A percentile compares a stretch with the other conserved stretches of the same genome.
Evolutionary conservation across 345 rosid species (phyloP).

Genomic region (Hibiscus syriacus): DNA sequence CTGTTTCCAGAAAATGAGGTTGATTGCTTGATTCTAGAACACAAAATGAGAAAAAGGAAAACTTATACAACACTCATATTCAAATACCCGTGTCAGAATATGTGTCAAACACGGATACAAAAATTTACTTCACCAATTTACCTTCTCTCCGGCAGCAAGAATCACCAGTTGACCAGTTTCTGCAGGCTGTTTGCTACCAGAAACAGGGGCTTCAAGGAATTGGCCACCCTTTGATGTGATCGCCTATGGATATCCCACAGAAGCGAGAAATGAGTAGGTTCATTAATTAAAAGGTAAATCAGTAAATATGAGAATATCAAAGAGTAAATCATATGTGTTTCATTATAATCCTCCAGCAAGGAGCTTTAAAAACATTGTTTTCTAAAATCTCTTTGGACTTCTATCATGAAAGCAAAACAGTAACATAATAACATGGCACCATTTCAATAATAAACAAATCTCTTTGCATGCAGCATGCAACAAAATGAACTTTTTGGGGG

Average conservation of each 20-base stretch:
- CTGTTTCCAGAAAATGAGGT: background rate
- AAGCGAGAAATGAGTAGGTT: background rate
- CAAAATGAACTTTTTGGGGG: background rate
- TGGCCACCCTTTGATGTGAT: slow-evolving; percentile 67
- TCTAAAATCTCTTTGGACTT: no score
- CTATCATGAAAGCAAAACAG: no score
- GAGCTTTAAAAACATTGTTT: no score
- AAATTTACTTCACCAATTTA: slow-evolving; percentile 9
- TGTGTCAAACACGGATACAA: background rate
- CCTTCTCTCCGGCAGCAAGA: slow-evolving; percentile 96
- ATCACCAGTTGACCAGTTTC: slow-evolving; percentile 92
- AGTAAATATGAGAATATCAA: background rate
- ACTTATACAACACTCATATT: background rate
- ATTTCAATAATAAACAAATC: background rate
- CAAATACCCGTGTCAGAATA: background rate
- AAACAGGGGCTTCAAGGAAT: slow-evolving; percentile 93
- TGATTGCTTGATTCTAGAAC: background rate
- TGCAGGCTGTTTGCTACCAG: slow-evolving; percentile 95
- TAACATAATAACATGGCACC: background rate
- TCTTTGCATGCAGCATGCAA: background rate
- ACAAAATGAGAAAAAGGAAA: background rate
- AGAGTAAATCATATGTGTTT: no score
- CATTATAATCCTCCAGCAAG: background rate
- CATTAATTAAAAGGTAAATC: background rate
- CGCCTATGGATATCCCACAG: slow-evolving; percentile 38